These are phyloP conservation scores for Metschnikowia picachoensis DNA, from an alignment of 805 yeast genomes.

Conservation along the genomic window DNA sequence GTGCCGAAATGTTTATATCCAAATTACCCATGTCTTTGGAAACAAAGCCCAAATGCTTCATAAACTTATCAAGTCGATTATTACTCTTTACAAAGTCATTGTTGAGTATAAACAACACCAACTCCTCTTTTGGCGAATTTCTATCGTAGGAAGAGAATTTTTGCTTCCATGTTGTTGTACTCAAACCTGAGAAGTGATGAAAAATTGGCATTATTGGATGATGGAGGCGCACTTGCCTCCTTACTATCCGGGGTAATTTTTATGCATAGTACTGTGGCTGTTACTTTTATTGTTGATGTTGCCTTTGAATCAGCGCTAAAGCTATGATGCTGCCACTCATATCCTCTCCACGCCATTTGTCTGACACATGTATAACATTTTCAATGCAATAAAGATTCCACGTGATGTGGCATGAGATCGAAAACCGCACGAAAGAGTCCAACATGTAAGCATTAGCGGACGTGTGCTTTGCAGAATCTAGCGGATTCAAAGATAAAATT, in stretches of 20 bases:
- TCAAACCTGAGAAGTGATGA: constrained; percentile 2
- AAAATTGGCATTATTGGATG: not conserved
- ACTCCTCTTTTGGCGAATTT: constrained; percentile 9
- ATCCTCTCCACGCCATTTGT: not conserved
- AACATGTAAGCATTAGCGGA: constrained; percentile 7
- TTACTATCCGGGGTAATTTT: too few relatives aligned
- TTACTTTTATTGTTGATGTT: too few relatives aligned
- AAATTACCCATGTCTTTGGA: not conserved
- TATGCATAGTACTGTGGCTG: too few relatives aligned
- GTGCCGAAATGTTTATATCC: not conserved
- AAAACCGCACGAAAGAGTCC: constrained; percentile 6
- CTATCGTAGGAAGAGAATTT: constrained; percentile 1
- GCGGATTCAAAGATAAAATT: constrained; percentile 15
- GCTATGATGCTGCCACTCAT: not conserved
- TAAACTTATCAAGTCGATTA: constrained; percentile 13
- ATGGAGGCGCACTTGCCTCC: not conserved
- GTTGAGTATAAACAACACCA: constrained; percentile 16
- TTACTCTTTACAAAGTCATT: constrained; percentile 14
- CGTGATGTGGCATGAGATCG: constrained; percentile 18
- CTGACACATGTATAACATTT: constrained; percentile 3
- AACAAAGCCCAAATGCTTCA: constrained; percentile 15
- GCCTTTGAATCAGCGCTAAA: too few relatives aligned
- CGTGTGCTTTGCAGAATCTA: constrained; percentile 6
- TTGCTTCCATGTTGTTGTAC: not conserved
- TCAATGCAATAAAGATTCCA: constrained; percentile 18